Evolutionary conservation across 2,329 filamentous ascomycete species (phyloP).

Genomic region (Lasiodiplodia sp.): DNA sequence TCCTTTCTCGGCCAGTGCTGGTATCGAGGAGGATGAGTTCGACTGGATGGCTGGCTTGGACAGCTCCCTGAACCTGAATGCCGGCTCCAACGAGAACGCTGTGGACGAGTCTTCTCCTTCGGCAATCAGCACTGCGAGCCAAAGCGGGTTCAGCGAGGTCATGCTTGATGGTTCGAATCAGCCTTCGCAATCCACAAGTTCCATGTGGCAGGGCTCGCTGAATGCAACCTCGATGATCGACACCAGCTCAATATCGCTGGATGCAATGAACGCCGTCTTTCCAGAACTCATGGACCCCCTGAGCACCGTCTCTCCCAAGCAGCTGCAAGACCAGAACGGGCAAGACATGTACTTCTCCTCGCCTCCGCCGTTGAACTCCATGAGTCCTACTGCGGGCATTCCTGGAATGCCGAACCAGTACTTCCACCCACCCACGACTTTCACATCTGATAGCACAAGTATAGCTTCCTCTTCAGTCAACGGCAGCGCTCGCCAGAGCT

Average conservation of each 20-base stretch:
- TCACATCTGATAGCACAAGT: conserved; percentile 71
- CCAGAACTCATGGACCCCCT: conserved; percentile 71
- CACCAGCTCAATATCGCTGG: conserved; percentile 73
- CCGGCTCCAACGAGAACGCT: conserved; percentile 74
- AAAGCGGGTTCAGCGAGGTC: conserved; percentile 88
- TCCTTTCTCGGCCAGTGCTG: conserved; percentile 66
- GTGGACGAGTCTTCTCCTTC: conserved; percentile 95
- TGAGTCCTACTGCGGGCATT: conserved; percentile 73
- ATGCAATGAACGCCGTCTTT: conserved; percentile 76
- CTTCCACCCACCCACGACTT: conserved; percentile 71
- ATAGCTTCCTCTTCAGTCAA: conserved; percentile 73
- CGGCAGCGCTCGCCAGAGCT: conserved; percentile 69
- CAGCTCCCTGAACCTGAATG: conserved; percentile 66
- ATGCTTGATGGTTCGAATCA: conserved; percentile 77
- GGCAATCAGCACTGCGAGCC: conserved; percentile 92
- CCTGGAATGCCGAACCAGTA: conserved; percentile 67
- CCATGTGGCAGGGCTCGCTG: conserved; percentile 55
- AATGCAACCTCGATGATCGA: conserved; percentile 73
- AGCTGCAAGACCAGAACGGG: conserved; percentile 72
- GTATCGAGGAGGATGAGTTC: conserved; percentile 77
- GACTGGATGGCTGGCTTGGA: conserved; percentile 88
- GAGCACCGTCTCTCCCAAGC: conserved; percentile 77
- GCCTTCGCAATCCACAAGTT: conserved; percentile 40
- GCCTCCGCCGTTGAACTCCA: conserved; percentile 75
- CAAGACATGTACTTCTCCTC: conserved; percentile 79